Conservation (phyloP, 2,329 filamentous ascomycete species). For the Orbilia ellipsospora region DNA sequence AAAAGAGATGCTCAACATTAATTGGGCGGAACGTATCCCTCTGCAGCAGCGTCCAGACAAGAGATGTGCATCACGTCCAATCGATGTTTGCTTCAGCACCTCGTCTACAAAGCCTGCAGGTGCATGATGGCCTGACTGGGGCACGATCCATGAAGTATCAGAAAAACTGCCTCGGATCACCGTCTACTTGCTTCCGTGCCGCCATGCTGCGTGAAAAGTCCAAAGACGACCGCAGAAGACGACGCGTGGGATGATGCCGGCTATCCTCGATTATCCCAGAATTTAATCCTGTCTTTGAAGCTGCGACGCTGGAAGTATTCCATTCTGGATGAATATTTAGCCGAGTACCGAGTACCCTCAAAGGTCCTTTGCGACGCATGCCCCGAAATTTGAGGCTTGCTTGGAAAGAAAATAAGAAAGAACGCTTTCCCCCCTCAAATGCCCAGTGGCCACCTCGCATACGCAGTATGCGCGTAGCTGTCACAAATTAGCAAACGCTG, state of each 20-base stretch:
- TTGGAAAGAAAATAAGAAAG: neutral
- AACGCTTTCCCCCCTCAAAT: neutral
- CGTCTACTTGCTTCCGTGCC: slow-evolving; percentile 41
- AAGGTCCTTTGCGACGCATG: slow-evolving; percentile 12
- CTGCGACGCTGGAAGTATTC: neutral
- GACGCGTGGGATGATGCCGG: slow-evolving; percentile 13
- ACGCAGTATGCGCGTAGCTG: slow-evolving; percentile 27
- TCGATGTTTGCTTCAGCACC: slow-evolving; percentile 10
- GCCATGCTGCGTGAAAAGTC: slow-evolving; percentile 13
- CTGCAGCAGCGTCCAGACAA: slow-evolving; percentile 15
- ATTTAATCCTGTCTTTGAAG: neutral
- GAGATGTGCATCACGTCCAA: slow-evolving; percentile 10
- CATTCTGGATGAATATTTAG: slow-evolving; percentile 45
- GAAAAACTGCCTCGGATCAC: slow-evolving; percentile 39
- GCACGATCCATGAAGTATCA: slow-evolving; percentile 4
- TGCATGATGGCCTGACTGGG: slow-evolving; percentile 39
- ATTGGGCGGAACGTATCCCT: slow-evolving; percentile 13
- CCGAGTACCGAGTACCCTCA: slow-evolving; percentile 29
- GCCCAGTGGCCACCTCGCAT: slow-evolving; percentile 41
- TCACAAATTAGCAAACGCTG: slow-evolving; percentile 47
- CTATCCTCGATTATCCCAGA: slow-evolving; percentile 2
- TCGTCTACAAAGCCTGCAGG: slow-evolving; percentile 38
- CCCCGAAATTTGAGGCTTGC: too few species aligned
- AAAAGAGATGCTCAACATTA: slow-evolving; percentile 21
- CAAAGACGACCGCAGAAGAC: neutral